Conservation (phyloP, 345 rosid species). For the Gossypium herbaceum region DNA sequence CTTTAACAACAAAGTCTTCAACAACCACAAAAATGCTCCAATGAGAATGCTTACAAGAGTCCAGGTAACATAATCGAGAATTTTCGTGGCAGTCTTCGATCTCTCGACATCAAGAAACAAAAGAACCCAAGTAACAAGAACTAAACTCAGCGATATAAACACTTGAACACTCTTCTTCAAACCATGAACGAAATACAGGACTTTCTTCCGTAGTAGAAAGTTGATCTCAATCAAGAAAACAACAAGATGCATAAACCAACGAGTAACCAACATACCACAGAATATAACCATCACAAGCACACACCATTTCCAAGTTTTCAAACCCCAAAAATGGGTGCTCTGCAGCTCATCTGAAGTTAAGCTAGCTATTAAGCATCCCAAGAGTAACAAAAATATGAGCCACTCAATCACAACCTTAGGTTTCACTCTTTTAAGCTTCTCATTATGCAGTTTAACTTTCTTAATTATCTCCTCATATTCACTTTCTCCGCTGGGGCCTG, state of each 20-base stretch:
- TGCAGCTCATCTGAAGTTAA: conserved; percentile 40
- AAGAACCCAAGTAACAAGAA: conserved; percentile 64
- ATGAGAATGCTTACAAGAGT: conserved; percentile 56
- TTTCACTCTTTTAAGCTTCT: conserved; percentile 31
- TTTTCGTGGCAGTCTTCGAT: conserved; percentile 33
- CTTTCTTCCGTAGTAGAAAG: conserved; percentile 67
- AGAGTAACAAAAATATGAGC: conserved; percentile 32
- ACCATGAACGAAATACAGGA: conserved; percentile 86
- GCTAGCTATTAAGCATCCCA: conserved; percentile 51
- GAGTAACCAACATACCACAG: conserved; percentile 67
- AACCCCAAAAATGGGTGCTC: conserved; percentile 40
- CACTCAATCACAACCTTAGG: conserved; percentile 48
- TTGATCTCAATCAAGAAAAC: conserved; percentile 77
- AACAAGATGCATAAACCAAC: conserved; percentile 65
- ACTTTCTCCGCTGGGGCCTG: conserved; percentile 35
- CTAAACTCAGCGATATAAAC: conserved; percentile 61
- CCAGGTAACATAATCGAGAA: conserved; percentile 52
- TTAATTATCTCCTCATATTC: conserved; percentile 49
- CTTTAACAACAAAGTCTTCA: conserved; percentile 68
- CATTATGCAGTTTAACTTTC: conserved; percentile 44
- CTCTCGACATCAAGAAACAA: conserved; percentile 41
- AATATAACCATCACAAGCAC: conserved; percentile 70
- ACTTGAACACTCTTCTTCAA: conserved; percentile 78
- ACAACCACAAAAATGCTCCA: conserved; percentile 61
- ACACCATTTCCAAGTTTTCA: conserved; percentile 80